Conservation (phyloP, 106 monocot genomes). For the Dendrobium nobile region DNA sequence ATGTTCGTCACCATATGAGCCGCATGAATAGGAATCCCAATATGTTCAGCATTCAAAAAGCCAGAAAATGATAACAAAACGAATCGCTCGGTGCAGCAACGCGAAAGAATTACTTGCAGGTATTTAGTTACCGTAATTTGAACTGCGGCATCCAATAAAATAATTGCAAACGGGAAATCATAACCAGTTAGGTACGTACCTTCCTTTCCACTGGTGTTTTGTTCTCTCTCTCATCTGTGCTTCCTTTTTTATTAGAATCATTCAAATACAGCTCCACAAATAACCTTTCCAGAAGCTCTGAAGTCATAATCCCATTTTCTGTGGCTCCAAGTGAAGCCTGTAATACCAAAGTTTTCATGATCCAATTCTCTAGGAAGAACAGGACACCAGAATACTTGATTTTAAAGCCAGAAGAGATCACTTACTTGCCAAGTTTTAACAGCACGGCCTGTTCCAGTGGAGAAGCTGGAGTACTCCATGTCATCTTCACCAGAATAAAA, state of each 20-base stretch:
- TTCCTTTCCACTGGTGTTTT: neutral
- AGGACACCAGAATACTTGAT: neutral
- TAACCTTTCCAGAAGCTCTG: constrained; percentile 57
- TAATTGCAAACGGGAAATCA: neutral
- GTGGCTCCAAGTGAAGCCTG: constrained; percentile 55
- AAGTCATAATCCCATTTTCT: constrained; percentile 74
- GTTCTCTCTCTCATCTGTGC: constrained; percentile 6
- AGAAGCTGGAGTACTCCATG: constrained; percentile 74
- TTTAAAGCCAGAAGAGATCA: neutral
- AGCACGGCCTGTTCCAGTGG: constrained; percentile 84
- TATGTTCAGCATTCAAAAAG: too few species aligned
- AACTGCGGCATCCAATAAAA: neutral
- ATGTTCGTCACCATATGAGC: neutral
- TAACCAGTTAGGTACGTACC: constrained; percentile 4
- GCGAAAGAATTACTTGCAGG: neutral
- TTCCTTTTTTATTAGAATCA: constrained; percentile 13
- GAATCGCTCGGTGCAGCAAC: neutral
- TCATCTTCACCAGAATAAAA: constrained; percentile 98
- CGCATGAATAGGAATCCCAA: too few species aligned
- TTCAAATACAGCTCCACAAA: constrained; percentile 19
- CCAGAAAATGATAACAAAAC: too few species aligned
- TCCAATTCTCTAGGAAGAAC: neutral
- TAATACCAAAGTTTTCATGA: neutral
- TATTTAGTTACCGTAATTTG: neutral
- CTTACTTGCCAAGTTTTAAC: constrained; percentile 98